Percentiles rank a stretch among this genome's conserved stretches.
phyloP scores from a whole-genome alignment of 2,329 filamentous ascomycete species.

The Monosporascus ibericus region DNA sequence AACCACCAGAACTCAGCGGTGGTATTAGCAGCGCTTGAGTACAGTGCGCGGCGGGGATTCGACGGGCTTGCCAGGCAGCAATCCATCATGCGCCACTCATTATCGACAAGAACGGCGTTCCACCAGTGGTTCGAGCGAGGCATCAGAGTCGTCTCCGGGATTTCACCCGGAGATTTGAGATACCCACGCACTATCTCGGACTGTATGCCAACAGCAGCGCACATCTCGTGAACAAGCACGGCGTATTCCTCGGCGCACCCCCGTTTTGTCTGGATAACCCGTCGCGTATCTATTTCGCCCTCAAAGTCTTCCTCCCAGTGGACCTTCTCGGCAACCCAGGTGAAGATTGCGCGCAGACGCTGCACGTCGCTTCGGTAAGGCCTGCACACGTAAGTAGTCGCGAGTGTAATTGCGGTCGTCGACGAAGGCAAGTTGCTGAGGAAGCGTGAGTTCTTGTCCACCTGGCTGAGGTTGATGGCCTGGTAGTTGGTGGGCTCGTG shows the following conservation, averaged over 20 bases:
- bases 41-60: conserved; percentile 71
- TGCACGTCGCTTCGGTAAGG: conserved; percentile 94
- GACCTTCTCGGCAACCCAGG: conserved; percentile 93
- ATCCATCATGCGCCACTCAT: conserved; percentile 95
- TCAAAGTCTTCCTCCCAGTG: conserved; percentile 94
- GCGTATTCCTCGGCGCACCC: conserved; percentile 89
- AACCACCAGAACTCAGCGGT: conserved; percentile 89
- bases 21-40: conserved; percentile 65
- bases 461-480: conserved; percentile 71
- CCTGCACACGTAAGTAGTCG: conserved; percentile 87
- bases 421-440: conserved; percentile 75
- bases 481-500: conserved; percentile 75
- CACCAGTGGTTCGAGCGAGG: conserved; percentile 95
- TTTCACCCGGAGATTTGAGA: conserved; percentile 82
- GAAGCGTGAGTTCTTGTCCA: conserved; percentile 95
- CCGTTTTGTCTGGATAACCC: conserved; percentile 77
- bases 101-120: conserved; percentile 90
- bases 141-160: conserved; percentile 71
- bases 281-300: conserved; percentile 72
- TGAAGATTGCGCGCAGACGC: conserved; percentile 88
- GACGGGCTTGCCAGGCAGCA: conserved; percentile 88
- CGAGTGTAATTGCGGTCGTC: conserved; percentile 74
- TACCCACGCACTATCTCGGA: conserved; percentile 86
- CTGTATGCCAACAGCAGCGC: conserved; percentile 77
- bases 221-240: conserved; percentile 87